Conservation (phyloP, 176 grass and related monocot species). For the Melocanna baccifera region DNA sequence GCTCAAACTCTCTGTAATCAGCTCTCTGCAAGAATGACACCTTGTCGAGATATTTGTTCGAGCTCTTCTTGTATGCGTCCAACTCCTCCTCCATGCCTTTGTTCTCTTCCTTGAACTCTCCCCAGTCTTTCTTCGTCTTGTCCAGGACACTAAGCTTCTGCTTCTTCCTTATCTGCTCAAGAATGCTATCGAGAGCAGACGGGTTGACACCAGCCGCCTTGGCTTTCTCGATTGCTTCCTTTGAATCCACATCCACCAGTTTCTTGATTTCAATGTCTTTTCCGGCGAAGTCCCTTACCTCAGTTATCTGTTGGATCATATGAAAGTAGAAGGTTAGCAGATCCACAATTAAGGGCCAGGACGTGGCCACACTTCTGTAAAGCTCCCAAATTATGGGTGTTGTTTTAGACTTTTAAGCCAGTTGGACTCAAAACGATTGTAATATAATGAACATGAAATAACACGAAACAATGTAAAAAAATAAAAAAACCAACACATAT, state of each 20-base stretch:
- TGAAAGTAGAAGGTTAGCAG: conserved; percentile 5
- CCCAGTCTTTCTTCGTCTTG: conserved; percentile 99
- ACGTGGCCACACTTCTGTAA: background rate
- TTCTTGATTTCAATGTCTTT: conserved; percentile 92
- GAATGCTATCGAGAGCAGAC: conserved; percentile 58
- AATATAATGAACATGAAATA: background rate
- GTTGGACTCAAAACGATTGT: background rate
- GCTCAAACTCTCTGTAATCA: conserved; percentile 90
- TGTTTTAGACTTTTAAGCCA: background rate
- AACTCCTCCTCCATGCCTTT: conserved; percentile 78
- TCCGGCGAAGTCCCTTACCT: conserved; percentile 88
- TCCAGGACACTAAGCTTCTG: conserved; percentile 94
- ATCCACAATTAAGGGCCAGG: background rate
- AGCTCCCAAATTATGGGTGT: background rate
- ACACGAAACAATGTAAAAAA: background rate
- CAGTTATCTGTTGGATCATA: conserved; percentile 61
- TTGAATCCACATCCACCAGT: conserved; percentile 84
- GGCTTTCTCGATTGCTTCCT: conserved; percentile 83
- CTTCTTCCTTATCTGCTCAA: conserved; percentile 97
- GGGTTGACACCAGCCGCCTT: conserved; percentile 43
- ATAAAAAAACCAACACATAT: background rate
- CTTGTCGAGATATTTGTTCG: conserved; percentile 91
- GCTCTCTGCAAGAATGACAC: conserved; percentile 86
- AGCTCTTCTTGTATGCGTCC: conserved; percentile 94
- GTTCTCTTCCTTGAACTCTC: conserved; percentile 93